Evolutionary conservation across 768 basidiomycete species (phyloP).

Genomic region (Phylloporus rhodoxanthus): DNA sequence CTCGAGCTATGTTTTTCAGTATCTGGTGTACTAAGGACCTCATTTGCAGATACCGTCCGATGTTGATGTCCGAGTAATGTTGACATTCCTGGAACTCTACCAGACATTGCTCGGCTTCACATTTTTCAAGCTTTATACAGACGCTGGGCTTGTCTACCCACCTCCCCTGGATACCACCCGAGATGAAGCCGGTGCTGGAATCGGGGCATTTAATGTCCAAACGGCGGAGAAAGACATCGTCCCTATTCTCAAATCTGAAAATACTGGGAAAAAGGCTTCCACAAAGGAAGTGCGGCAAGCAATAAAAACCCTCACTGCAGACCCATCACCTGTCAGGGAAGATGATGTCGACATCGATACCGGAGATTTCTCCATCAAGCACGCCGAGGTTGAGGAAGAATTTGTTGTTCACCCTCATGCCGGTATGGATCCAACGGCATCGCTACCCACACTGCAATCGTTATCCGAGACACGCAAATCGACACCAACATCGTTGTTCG

Average conservation of each 20-base stretch:
- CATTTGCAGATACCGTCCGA: constrained; percentile 75
- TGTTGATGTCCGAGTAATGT: constrained; percentile 95
- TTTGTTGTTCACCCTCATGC: constrained; percentile 61
- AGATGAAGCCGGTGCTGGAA: constrained; percentile 80
- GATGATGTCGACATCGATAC: constrained; percentile 40
- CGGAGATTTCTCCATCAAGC: constrained; percentile 26
- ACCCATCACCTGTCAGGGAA: constrained; percentile 20
- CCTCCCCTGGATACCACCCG: constrained; percentile 79
- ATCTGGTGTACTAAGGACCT: constrained; percentile 5
- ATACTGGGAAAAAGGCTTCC: constrained; percentile 37
- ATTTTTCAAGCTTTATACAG: constrained; percentile 97
- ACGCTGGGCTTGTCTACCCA: constrained; percentile 89
- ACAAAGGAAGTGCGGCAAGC: constrained; percentile 50
- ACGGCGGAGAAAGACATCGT: constrained; percentile 30
- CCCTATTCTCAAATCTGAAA: constrained; percentile 14
- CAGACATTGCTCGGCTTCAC: constrained; percentile 94
- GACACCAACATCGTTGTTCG: constrained; percentile 60
- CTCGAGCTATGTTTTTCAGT: background rate
- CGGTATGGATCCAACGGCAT: constrained; percentile 37
- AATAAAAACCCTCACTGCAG: constrained; percentile 40
- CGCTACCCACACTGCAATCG: constrained; percentile 65
- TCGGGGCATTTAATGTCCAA: constrained; percentile 82
- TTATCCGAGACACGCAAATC: constrained; percentile 57
- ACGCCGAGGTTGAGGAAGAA: constrained; percentile 49
- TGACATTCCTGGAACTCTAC: constrained; percentile 97